Conservation (phyloP, 768 basidiomycete species). For the Tephrocybe rancida region DNA sequence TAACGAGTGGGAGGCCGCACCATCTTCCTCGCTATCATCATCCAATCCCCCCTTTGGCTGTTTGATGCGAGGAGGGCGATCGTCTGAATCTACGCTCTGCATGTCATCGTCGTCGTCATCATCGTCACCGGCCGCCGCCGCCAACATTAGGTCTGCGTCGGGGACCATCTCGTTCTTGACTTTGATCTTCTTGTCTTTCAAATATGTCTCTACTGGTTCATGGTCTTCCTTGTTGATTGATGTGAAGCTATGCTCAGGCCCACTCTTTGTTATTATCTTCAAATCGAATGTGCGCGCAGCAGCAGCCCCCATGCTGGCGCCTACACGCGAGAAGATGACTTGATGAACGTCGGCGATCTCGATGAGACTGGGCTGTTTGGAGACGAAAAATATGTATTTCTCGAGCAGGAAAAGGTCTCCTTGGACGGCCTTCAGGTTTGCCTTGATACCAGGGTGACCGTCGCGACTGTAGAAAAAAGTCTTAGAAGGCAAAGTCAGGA, state of each 20-base stretch:
- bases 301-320: conserved; percentile 77
- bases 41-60: conserved; percentile 52
- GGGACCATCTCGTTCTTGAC: conserved; percentile 96
- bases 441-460: conserved; percentile 94
- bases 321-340: conserved; percentile 92
- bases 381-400: conserved; percentile 97
- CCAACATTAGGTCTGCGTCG: conserved; percentile 78
- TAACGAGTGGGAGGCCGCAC: no score
- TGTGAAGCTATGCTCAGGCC: conserved; percentile 87
- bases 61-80: conserved; percentile 56
- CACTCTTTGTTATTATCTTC: conserved; percentile 82
- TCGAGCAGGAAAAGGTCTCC: conserved; percentile 98
- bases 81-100: conserved; percentile 79
- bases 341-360: conserved; percentile 89
- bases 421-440: conserved; percentile 94
- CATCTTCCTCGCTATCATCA: conserved; percentile 79
- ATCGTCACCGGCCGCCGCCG: conserved; percentile 63
- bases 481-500: background rate
- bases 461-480: conserved; percentile 57
- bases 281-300: conserved; percentile 94
- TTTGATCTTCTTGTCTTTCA: conserved; percentile 89
- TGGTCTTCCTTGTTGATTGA: conserved; percentile 97
- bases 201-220: conserved; percentile 79
- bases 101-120: conserved; percentile 84
- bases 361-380: conserved; percentile 90